Evolutionary conservation across 2,329 filamentous ascomycete species (phyloP).

Genomic region (Calonectria honghensis): DNA sequence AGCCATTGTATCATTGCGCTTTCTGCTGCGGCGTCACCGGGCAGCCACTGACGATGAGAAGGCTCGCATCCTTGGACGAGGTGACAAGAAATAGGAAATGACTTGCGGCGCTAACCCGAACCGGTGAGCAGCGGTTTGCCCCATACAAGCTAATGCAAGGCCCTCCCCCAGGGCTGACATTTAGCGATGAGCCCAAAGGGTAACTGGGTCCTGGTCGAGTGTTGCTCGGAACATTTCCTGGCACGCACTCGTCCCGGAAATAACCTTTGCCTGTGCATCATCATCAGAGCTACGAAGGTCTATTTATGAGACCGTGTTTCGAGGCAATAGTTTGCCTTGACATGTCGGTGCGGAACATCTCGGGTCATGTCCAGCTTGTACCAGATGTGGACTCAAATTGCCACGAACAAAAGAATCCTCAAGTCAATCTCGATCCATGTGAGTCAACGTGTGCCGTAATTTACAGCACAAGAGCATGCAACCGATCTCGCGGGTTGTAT

Average conservation of each 20-base stretch:
- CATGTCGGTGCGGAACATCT: background rate
- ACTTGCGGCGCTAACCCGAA: slow-evolving; percentile 38
- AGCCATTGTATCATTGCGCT: slow-evolving; percentile 7
- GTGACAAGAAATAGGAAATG: slow-evolving; percentile 36
- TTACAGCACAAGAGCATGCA: background rate
- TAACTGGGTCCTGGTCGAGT: background rate
- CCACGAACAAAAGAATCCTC: background rate
- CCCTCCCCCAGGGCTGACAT: slow-evolving; percentile 22
- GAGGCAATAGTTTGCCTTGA: background rate
- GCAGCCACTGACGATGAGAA: slow-evolving; percentile 22
- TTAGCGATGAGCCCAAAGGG: background rate
- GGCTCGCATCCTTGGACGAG: background rate
- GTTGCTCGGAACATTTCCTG: background rate
- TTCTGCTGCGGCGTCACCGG: background rate
- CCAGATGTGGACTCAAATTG: background rate
- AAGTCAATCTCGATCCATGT: background rate
- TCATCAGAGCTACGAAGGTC: slow-evolving; percentile 1
- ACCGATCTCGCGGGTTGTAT: background rate
- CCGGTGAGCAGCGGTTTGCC: slow-evolving; percentile 13
- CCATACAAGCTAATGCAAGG: slow-evolving; percentile 25
- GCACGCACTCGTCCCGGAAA: background rate
- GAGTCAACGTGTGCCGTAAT: background rate
- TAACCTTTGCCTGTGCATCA: slow-evolving; percentile 18
- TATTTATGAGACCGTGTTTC: background rate
- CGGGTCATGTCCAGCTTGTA: background rate